These are phyloP conservation scores for Rhizopus delemar DNA, from an alignment of 371 early-diverging fungal genomes.

Conservation along the genomic window DNA sequence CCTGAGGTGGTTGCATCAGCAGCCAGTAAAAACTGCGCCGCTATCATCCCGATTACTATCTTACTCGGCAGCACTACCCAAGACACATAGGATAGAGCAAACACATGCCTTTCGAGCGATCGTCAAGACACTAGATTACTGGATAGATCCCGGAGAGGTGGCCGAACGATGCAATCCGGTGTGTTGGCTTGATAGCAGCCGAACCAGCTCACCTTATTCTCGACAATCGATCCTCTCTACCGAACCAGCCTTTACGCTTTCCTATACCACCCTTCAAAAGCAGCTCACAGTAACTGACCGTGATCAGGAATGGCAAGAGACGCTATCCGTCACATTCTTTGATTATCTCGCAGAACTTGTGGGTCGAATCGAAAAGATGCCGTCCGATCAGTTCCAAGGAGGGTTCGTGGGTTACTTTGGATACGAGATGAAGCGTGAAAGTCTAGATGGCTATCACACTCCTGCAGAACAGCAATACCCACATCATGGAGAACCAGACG, in stretches of 20 bases:
- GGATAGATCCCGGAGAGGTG: constrained; percentile 32
- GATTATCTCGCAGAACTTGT: constrained; percentile 33
- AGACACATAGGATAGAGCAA: not conserved
- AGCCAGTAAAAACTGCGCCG: not conserved
- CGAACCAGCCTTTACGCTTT: constrained; percentile 39
- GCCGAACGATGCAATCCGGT: constrained; percentile 12
- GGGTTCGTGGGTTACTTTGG: constrained; percentile 92
- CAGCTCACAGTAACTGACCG: constrained; percentile 11
- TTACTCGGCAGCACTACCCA: constrained; percentile 18
- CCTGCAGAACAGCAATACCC: constrained; percentile 37
- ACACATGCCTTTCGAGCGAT: not conserved
- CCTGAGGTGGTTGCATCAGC: constrained; percentile 32
- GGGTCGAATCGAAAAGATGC: not conserved
- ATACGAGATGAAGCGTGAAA: constrained; percentile 91
- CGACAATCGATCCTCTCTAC: constrained; percentile 34
- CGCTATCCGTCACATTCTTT: constrained; percentile 30
- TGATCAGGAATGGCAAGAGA: not conserved
- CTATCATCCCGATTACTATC: constrained; percentile 6
- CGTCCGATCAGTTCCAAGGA: constrained; percentile 60
- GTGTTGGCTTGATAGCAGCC: constrained; percentile 21
- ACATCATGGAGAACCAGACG: constrained; percentile 66
- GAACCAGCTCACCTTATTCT: constrained; percentile 45
- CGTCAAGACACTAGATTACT: constrained; percentile 19
- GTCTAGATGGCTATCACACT: constrained; percentile 55
- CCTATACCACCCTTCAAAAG: constrained; percentile 44